These are phyloP conservation scores for Fonsecaea nubica DNA, from an alignment of 2,329 filamentous ascomycete species.

Conservation along the genomic window DNA sequence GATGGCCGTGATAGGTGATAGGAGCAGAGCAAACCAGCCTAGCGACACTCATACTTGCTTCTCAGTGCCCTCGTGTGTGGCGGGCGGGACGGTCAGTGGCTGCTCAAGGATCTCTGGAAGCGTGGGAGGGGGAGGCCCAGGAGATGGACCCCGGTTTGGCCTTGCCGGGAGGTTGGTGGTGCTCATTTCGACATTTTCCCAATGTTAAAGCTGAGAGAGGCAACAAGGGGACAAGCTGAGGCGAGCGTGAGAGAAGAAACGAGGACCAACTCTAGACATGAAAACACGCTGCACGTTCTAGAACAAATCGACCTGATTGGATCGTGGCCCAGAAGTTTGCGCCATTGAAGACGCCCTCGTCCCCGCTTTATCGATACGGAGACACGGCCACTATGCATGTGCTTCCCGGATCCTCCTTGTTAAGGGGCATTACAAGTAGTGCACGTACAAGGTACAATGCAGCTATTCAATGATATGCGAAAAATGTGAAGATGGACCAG, in stretches of 20 bases:
- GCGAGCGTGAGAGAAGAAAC: background rate
- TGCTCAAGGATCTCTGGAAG: slow-evolving; percentile 1
- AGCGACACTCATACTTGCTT: background rate
- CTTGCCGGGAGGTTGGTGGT: background rate
- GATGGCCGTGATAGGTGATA: slow-evolving; percentile 28
- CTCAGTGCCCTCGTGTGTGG: slow-evolving; percentile 8
- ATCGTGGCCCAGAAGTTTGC: background rate
- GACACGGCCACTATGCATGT: background rate
- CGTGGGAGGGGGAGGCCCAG: background rate
- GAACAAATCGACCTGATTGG: background rate
- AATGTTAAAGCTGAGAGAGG: background rate
- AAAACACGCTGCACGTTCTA: slow-evolving; percentile 1
- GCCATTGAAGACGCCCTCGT: background rate
- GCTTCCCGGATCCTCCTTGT: background rate
- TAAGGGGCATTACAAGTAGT: background rate
- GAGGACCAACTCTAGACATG: background rate
- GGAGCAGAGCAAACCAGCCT: slow-evolving; percentile 25
- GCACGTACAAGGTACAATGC: background rate
- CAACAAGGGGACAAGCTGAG: background rate
- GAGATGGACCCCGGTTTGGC: background rate
- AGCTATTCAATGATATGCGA: no score
- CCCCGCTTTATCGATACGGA: background rate
- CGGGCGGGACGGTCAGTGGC: slow-evolving; percentile 15
- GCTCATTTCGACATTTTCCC: background rate
- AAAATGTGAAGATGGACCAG: no score